Base-by-base conservation (phyloP, 208 protist genomes). In the Acanthamoeba sp. region DNA sequence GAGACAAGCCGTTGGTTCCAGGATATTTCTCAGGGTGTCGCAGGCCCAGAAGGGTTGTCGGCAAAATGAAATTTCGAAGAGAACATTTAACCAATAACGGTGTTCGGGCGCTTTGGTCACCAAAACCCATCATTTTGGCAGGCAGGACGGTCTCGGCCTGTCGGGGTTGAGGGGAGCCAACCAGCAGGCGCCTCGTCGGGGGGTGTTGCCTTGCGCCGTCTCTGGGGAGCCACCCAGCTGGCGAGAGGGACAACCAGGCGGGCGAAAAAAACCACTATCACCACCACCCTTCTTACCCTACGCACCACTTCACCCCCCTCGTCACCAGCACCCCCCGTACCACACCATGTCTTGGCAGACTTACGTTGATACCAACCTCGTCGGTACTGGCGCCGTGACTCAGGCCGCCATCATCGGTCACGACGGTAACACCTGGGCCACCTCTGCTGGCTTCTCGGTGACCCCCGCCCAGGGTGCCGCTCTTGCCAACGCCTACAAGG, bases 361-460 rank as follows among this genome's bases (percentile, higher is more conserved):
- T 76, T 98, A 98, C 94, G 94, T 98, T 73, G 96, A 97, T 57
- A 92, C 38, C 48, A 97, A 97, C 93, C 96, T 98, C 42, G 62
- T 98, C 34, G 97, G 97, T 50, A 96, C 97, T 45, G 96, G 96
- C 50, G 73, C 73, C 27, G 52, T 95, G 1, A 85, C 93, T 32
- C 71, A 96, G 78, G 96, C 94, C 32, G 94, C 94, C 48, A 98
- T 98, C 93, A 36, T 95, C 66, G 97, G 96, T 32, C 94, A 90
- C 38, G 95, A 97, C 69, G 97, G 97, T 57, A 73, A 34, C 66
- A 50, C 42, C 7, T 98, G 97, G 97, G 97, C 97, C 34, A 85
- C 89, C 27, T 96, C 95, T 20, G 9, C 76, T 6, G 96, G 95
- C 38, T 96, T 97, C 55, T 34, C 38, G 36, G 29, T 97, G 3